phyloP scores from a whole-genome alignment of 352 stramenopile genomes.

The Poterioochromonas sp. region DNA sequence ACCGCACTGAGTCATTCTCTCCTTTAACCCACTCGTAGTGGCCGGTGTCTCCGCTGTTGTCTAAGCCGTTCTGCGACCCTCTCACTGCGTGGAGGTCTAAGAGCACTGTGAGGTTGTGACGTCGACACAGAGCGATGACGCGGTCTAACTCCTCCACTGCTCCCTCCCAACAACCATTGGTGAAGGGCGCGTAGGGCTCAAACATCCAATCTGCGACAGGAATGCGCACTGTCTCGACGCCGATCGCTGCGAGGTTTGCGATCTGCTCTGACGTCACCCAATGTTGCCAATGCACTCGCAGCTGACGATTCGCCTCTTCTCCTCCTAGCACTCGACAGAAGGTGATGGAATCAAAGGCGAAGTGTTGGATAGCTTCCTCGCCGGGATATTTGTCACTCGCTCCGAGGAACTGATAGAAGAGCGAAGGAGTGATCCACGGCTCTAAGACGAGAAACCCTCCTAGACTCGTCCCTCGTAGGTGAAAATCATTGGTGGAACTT shows the following conservation, averaged over 20 bases:
- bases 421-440: slow-evolving; percentile 82
- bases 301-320: slow-evolving; percentile 80
- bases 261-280: slow-evolving; percentile 87
- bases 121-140: slow-evolving; percentile 66
- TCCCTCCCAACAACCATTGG: slow-evolving; percentile 75
- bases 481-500: slow-evolving; percentile 35
- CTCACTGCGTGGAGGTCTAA: slow-evolving; percentile 85
- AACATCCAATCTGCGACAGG: slow-evolving; percentile 90
- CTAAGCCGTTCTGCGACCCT: slow-evolving; percentile 82
- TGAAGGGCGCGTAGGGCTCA: slow-evolving; percentile 78
- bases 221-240: slow-evolving; percentile 67
- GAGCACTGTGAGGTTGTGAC: slow-evolving; percentile 71
- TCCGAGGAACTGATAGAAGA: slow-evolving; percentile 90
- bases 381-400: slow-evolving; percentile 57
- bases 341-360: slow-evolving; percentile 78
- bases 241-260: slow-evolving; percentile 57
- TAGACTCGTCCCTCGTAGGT: slow-evolving; percentile 79
- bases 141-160: slow-evolving; percentile 74
- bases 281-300: slow-evolving; percentile 77
- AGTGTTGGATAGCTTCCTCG: slow-evolving; percentile 64
- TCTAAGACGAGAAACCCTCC: slow-evolving; percentile 89
- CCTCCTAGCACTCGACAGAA: slow-evolving; percentile 67
- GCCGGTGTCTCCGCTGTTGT: slow-evolving; percentile 74
- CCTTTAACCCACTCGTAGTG: slow-evolving; percentile 69
- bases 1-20: background rate